A percentile compares a stretch with the other conserved stretches of the same genome.
Evolutionary conservation across 2,329 filamentous ascomycete species (phyloP).

Genomic region (Neonectria magnoliae): DNA sequence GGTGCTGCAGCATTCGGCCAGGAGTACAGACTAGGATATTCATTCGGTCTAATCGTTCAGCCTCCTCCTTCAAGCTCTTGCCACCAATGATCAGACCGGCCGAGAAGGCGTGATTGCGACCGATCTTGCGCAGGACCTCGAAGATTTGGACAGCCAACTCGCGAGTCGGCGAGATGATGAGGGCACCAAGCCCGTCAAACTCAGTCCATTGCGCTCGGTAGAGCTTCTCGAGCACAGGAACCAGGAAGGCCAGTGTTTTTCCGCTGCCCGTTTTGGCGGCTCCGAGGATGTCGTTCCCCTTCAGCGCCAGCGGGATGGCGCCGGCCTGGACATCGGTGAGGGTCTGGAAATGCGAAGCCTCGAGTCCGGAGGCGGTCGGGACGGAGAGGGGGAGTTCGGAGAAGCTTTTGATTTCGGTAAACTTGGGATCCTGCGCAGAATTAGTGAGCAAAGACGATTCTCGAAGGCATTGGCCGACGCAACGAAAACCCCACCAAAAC

Average conservation of each 20-base stretch:
- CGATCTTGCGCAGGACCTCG: slow-evolving; percentile 89
- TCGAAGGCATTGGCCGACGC: not conserved
- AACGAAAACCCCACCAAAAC: slow-evolving; percentile 22
- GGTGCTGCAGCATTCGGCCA: slow-evolving; percentile 92
- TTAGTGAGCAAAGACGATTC: slow-evolving; percentile 21
- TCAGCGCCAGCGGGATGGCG: slow-evolving; percentile 87
- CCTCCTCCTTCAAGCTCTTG: slow-evolving; percentile 87
- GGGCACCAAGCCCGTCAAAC: slow-evolving; percentile 87
- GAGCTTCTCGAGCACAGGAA: slow-evolving; percentile 92
- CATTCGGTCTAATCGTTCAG: slow-evolving; percentile 87
- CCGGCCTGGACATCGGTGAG: slow-evolving; percentile 92
- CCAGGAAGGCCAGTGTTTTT: slow-evolving; percentile 92
- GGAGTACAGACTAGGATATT: slow-evolving; percentile 97
- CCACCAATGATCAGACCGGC: slow-evolving; percentile 94
- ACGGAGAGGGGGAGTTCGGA: slow-evolving; percentile 86
- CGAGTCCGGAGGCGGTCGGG: slow-evolving; percentile 80
- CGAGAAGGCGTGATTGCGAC: slow-evolving; percentile 88
- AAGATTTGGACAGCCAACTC: slow-evolving; percentile 98
- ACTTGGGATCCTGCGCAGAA: slow-evolving; percentile 66
- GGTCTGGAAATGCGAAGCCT: slow-evolving; percentile 86
- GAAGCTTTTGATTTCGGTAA: slow-evolving; percentile 73
- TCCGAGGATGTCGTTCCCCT: slow-evolving; percentile 88
- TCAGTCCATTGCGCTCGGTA: slow-evolving; percentile 91
- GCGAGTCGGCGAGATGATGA: slow-evolving; percentile 93
- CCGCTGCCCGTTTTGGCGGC: slow-evolving; percentile 96